phyloP scores from a whole-genome alignment of 2,329 filamentous ascomycete genomes.

The Trichoderma asperellum region DNA sequence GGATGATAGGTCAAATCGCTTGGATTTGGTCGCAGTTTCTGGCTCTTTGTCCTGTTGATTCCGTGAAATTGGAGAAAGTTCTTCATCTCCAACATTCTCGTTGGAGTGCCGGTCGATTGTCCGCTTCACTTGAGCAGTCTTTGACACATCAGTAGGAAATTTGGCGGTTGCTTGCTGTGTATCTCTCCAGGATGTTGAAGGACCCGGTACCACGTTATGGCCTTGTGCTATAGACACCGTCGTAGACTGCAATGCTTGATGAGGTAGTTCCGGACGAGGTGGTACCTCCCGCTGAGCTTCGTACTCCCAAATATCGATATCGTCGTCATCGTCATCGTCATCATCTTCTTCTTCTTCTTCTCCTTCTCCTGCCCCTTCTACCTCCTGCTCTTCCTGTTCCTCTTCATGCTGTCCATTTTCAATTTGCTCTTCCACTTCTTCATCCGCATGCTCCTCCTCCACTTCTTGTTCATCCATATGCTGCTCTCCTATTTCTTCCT shows the following conservation, averaged over 20 bases:
- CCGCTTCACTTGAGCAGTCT: constrained; percentile 27
- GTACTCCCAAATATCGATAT: constrained; percentile 60
- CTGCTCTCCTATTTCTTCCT: not conserved
- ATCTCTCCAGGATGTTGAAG: constrained; percentile 44
- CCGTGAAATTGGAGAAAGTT: constrained; percentile 51
- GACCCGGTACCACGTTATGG: constrained; percentile 41
- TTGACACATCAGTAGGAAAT: constrained; percentile 18
- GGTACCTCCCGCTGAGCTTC: constrained; percentile 55
- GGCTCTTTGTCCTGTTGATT: constrained; percentile 31
- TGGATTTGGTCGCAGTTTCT: constrained; percentile 37
- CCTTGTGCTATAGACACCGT: constrained; percentile 33
- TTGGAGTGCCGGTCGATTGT: constrained; percentile 26
- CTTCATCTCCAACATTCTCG: constrained; percentile 40
- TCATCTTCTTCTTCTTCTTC: constrained; percentile 3
- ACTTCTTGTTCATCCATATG: not conserved
- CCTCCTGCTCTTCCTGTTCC: not conserved
- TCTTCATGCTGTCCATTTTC: constrained; percentile 29
- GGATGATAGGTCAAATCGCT: constrained; percentile 53
- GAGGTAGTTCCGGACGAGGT: constrained; percentile 45
- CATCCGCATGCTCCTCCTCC: constrained; percentile 28
- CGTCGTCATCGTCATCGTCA: constrained; percentile 47
- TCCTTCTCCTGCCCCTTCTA: no score
- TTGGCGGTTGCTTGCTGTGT: constrained; percentile 26
- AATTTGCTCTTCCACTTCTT: not conserved
- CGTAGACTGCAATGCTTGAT: constrained; percentile 37